phyloP scores from a whole-genome alignment of 768 basidiomycete genomes.

The Rhodocollybia butyracea region DNA sequence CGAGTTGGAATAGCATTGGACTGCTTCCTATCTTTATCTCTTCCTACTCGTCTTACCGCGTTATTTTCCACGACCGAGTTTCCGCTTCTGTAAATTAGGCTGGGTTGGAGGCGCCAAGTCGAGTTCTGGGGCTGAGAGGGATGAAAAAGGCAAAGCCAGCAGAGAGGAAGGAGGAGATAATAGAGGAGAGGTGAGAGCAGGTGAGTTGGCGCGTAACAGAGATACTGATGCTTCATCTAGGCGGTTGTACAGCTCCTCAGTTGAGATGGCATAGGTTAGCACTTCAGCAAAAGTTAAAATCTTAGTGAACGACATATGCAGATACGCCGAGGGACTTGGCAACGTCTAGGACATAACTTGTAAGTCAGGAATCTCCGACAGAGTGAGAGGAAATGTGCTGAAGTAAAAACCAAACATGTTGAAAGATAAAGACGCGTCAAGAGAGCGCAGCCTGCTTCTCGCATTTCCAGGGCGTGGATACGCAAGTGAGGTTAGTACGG shows the following conservation, averaged over 20 bases:
- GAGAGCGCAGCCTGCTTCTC: too few relatives aligned
- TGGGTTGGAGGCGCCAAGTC: too few relatives aligned
- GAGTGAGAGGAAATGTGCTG: too few relatives aligned
- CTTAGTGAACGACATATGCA: too few relatives aligned
- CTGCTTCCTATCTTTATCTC: not conserved
- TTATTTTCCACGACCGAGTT: not conserved
- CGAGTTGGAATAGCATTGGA: not conserved
- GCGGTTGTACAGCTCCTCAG: not conserved
- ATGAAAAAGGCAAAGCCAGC: not conserved
- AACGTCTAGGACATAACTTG: too few relatives aligned
- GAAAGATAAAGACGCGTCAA: too few relatives aligned
- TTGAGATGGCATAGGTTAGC: not conserved
- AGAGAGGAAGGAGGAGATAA: not conserved
- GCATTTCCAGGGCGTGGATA: too few relatives aligned
- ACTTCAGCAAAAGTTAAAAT: not conserved
- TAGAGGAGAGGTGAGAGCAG: not conserved
- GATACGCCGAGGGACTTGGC: too few relatives aligned
- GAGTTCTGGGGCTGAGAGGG: not conserved
- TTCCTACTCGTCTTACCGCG: not conserved
- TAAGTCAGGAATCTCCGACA: too few relatives aligned
- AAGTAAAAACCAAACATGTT: too few relatives aligned
- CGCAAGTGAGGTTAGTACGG: too few relatives aligned
- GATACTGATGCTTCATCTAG: not conserved
- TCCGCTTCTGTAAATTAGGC: too few relatives aligned
- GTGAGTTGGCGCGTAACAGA: not conserved